Evolutionary conservation across 208 protist species (phyloP).

Genomic region (Acanthamoeba sp.): DNA sequence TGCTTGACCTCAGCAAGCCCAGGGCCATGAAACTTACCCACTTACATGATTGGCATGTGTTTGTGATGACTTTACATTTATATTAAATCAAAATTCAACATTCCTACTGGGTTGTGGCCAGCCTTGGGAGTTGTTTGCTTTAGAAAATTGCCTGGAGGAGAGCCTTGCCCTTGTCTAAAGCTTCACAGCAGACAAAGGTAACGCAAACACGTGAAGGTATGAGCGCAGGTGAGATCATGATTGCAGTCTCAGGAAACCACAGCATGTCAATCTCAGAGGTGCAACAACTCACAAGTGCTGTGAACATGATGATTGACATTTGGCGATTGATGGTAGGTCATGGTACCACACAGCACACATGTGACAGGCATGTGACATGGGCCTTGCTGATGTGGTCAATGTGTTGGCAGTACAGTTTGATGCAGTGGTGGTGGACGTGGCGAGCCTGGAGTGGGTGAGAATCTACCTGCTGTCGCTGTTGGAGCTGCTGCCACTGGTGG

Average conservation of each 20-base stretch:
- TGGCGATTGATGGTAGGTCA: no score
- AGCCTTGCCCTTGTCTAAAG: not conserved
- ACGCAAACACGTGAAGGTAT: not conserved
- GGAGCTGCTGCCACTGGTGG: not conserved
- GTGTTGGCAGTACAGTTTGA: not conserved
- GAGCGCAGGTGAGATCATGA: not conserved
- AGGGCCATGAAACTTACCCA: conserved; percentile 51
- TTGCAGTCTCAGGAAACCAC: not conserved
- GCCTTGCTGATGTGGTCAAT: no score
- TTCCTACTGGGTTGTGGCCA: no score
- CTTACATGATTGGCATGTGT: no score
- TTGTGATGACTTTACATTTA: no score
- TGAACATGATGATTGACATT: no score
- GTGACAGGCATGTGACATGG: no score
- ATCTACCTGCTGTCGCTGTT: not conserved
- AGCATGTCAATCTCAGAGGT: not conserved
- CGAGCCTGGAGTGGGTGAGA: not conserved
- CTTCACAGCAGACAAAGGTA: no score
- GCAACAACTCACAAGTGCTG: no score
- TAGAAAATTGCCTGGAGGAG: not conserved
- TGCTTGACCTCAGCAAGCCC: conserved; percentile 63
- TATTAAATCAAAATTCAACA: no score
- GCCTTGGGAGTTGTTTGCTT: no score
- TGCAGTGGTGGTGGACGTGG: not conserved
- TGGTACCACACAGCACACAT: no score